phyloP scores from a whole-genome alignment of 805 yeast species.

The Wickerhamiella dianesei region DNA sequence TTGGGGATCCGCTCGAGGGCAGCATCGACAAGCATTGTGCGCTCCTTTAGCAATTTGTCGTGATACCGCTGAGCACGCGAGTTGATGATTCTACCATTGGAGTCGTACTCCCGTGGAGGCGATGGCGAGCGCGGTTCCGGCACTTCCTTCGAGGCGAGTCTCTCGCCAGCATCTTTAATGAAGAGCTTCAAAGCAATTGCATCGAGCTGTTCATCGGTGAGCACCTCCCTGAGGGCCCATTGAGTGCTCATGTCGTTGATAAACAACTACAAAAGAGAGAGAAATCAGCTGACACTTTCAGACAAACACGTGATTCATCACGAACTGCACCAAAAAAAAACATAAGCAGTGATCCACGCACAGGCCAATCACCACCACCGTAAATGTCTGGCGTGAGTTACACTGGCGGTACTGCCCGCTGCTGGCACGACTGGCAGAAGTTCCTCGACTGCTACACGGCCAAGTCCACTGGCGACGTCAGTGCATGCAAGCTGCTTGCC shows the following conservation, averaged over 20 bases:
- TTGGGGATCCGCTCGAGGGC: slow-evolving; percentile 63
- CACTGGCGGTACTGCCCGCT: slow-evolving; percentile 34
- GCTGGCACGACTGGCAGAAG: slow-evolving; percentile 35
- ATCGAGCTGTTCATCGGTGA: slow-evolving; percentile 71
- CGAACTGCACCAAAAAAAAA: not conserved
- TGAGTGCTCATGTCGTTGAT: not conserved
- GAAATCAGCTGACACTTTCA: not conserved
- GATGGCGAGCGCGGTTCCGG: slow-evolving; percentile 55
- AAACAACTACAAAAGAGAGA: too few relatives aligned
- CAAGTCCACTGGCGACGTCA: slow-evolving; percentile 25
- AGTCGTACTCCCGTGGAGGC: slow-evolving; percentile 87
- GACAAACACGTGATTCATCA: not conserved
- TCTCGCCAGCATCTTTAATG: slow-evolving; percentile 63
- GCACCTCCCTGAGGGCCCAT: slow-evolving; percentile 5
- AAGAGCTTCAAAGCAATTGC: slow-evolving; percentile 50
- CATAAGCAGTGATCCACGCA: not conserved
- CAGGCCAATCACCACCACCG: slow-evolving; percentile 1
- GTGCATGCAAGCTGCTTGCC: slow-evolving; percentile 30
- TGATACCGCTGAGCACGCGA: slow-evolving; percentile 61
- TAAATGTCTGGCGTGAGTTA: slow-evolving; percentile 18
- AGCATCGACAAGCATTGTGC: slow-evolving; percentile 62
- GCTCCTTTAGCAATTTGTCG: slow-evolving; percentile 57
- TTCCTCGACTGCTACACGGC: slow-evolving; percentile 36
- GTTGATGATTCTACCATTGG: slow-evolving; percentile 68
- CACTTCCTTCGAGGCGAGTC: slow-evolving; percentile 36